These are phyloP conservation scores for Nymphaea colorata DNA, from an alignment of 164 flowering plant genomes.

Conservation along the genomic window DNA sequence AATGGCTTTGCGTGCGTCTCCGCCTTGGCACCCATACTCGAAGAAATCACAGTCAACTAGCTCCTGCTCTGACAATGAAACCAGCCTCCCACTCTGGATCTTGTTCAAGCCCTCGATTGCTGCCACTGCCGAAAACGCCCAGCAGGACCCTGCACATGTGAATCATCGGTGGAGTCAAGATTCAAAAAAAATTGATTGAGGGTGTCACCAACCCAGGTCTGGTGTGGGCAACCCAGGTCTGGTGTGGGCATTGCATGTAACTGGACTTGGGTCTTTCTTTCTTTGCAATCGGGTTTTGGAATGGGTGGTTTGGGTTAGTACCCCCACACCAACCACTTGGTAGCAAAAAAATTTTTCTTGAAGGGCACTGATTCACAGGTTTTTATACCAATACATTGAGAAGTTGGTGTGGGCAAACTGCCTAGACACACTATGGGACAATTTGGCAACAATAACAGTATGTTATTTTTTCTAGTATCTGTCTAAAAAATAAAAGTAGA, in stretches of 20 bases:
- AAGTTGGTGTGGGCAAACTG: no score
- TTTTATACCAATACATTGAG: no score
- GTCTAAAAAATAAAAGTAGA: no score
- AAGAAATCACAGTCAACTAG: slow-evolving; percentile 21
- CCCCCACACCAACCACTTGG: neutral
- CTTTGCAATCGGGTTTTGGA: neutral
- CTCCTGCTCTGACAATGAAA: slow-evolving; percentile 24
- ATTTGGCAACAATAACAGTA: no score
- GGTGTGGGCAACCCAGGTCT: neutral
- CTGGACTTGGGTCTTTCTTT: neutral
- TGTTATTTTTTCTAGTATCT: no score
- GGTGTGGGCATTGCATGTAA: neutral
- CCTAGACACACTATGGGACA: neutral
- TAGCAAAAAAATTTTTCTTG: no score
- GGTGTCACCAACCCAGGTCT: neutral
- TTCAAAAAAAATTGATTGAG: neutral
- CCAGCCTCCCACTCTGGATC: slow-evolving; percentile 9
- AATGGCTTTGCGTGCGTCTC: slow-evolving; percentile 12
- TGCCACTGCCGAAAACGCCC: slow-evolving; percentile 25
- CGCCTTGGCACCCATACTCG: slow-evolving; percentile 15
- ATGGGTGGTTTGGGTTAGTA: neutral
- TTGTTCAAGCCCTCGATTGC: slow-evolving; percentile 17
- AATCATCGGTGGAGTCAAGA: neutral
- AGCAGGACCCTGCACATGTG: slow-evolving; percentile 15
- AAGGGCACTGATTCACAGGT: no score